Percentiles rank a stretch among this genome's conserved stretches.
These are phyloP conservation scores for Aspergillus bertholletiae DNA, from an alignment of 495 filamentous ascomycete genomes.

Conservation along the genomic window DNA sequence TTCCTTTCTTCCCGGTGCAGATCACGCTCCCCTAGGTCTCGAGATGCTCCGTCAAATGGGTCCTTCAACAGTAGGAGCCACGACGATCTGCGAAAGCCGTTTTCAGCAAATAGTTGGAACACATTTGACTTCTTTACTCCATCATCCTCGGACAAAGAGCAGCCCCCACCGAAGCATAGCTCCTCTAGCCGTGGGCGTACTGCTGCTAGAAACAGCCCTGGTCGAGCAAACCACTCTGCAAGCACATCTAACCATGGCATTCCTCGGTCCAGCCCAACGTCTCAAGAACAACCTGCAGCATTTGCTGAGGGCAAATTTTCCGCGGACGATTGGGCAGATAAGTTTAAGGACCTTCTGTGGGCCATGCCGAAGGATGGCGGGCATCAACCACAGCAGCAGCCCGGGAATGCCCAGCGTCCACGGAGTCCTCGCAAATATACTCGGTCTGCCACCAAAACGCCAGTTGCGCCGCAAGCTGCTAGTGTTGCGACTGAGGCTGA, in stretches of 20 bases:
- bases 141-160: constrained; percentile 24
- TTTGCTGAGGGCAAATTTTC: constrained; percentile 53
- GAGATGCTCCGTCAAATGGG: constrained; percentile 8
- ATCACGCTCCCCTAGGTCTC: background rate
- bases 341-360: constrained; percentile 57
- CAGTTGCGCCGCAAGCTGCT: constrained; percentile 29
- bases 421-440: constrained; percentile 37
- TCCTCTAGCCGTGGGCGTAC: constrained; percentile 31
- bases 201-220: constrained; percentile 15
- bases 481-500: constrained; percentile 43
- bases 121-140: constrained; percentile 49
- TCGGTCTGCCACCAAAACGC: constrained; percentile 21
- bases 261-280: constrained; percentile 11
- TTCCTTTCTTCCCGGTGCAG: background rate
- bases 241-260: constrained; percentile 16
- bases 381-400: constrained; percentile 24
- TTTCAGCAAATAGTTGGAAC: constrained; percentile 56
- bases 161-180: constrained; percentile 29
- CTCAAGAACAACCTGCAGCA: constrained; percentile 26
- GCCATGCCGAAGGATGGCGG: constrained; percentile 35
- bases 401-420: constrained; percentile 24
- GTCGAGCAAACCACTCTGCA: constrained; percentile 12
- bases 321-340: constrained; percentile 61
- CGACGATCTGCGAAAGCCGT: constrained; percentile 75
- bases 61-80: constrained; percentile 52